Base-by-base conservation (phyloP, 495 filamentous ascomycete species). In the Halenospora varia region DNA sequence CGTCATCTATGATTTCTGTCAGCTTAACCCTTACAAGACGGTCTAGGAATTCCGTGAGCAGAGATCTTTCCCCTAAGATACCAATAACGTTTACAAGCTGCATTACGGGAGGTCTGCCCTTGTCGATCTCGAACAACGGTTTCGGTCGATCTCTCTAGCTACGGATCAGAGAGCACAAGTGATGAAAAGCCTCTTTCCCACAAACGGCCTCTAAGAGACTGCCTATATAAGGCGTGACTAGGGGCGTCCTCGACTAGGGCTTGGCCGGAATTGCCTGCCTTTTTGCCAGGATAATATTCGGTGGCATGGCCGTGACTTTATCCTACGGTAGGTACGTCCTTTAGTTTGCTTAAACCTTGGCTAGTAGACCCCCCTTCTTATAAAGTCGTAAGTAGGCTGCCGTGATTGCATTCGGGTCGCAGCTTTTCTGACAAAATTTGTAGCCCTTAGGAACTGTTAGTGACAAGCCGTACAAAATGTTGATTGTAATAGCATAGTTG, bases 131-230 rank as follows among this genome's bases (percentile, higher is more conserved):
- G 19, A 46, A 46, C 8, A 46, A 46, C 17, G n/a, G 42, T 46
- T 46, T 46, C 4, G 42, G 17, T 46, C 42, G 42, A 20, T 46
- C 42, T 46, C 42, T 46, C 42, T 20, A 46, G 42, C 42, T 46
- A 20, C 17, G n/a, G 42, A 46, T 20, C n/a, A 46, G 19, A 46
- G 42, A 17, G 19, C n/a, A 20, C 8, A 46, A 46, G 42, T 20
- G n/a, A 46, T 46, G n/a, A 46, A 46, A 46, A 46, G 42, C 42
- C 19, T 46, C 42, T 20, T 20, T 46, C 19, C 42, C n/a, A 46
- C n/a, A 46, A 17, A 46, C 42, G 13, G 42, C 42, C 42, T 46
- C 42, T 17, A 17, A 46, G 42, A 46, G 42, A 20, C 8, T 46
- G 19, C 42, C 19, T n/a, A 46, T 20, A 17, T 46, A 20, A 46